Evolutionary conservation across 2,329 filamentous ascomycete genomes (phyloP).

Genomic region (Botryosphaeria dothidea): DNA sequence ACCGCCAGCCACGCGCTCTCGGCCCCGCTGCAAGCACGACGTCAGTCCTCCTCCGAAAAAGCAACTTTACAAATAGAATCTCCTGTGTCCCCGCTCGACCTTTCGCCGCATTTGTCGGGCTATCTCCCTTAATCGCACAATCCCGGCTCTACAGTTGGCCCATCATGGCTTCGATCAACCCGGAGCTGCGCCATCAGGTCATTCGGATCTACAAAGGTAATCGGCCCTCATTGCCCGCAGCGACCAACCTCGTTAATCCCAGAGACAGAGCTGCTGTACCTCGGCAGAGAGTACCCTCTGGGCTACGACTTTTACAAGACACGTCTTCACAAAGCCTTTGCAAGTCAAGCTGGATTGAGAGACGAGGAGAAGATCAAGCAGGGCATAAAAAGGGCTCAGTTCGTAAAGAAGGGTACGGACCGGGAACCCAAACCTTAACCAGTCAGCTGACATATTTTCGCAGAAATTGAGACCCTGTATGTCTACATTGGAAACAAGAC

Average conservation of each 20-base stretch:
- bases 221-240: not conserved
- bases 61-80: not conserved
- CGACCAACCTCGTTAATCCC: not conserved
- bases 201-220: constrained; percentile 86
- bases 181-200: constrained; percentile 69
- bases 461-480: constrained; percentile 91
- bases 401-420: constrained; percentile 79
- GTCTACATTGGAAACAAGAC: constrained; percentile 38
- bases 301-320: constrained; percentile 82
- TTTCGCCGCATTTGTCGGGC: not conserved
- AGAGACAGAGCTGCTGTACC: constrained; percentile 73
- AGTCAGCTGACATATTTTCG: constrained; percentile 14
- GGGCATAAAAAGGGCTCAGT: constrained; percentile 77
- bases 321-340: constrained; percentile 82
- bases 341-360: constrained; percentile 67
- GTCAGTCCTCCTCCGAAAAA: constrained; percentile 11
- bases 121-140: not conserved
- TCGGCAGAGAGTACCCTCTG: constrained; percentile 83
- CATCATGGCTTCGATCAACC: constrained; percentile 2
- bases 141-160: not conserved
- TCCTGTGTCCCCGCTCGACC: not conserved
- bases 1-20: constrained; percentile 8
- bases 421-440: not conserved
- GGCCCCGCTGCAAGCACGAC: constrained; percentile 9
- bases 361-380: constrained; percentile 75